Base-by-base conservation (phyloP, 2,329 filamentous ascomycete genomes). In the Sordariomycetes sp. region DNA sequence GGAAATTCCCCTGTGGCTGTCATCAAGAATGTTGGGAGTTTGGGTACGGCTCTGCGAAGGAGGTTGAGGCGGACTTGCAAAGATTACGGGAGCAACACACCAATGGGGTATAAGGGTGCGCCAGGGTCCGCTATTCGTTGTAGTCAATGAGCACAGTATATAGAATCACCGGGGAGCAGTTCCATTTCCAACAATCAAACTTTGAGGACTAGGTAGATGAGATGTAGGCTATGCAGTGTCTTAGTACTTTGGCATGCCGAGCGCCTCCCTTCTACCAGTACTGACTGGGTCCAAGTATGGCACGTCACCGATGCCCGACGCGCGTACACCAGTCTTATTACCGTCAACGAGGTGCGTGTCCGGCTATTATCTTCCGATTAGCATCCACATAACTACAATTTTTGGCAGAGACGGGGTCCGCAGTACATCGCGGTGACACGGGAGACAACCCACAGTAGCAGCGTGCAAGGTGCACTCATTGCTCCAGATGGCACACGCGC, bases 391-490 rank as follows among this genome's bases (percentile, higher is more conserved):
- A 4, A 3, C 22, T 42, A 59, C 55, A 25, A 57, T 52, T 22
- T 17, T 32, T 52, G 2, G 13, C 25, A 13, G 34, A 10, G 36
- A 15, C 39, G 32, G 56, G 24, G 32, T 10, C 8, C 50, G 63
- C 59, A 67, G 25, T 10, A 73, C n/a, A 62, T 1, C 68, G 71
- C 3, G 71, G 67, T 52, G 71, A 70, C 50, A 75, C n/a, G n/a
- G n/a, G n/a, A n/a, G 66, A 61, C 79, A 78, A 61, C 81, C 78
- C 13, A 72, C 73, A 0, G 63, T 74, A 69, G 57, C 68, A 69
- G 77, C 77, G 80, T 57, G 71, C 70, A 63, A 76, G 80, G 5
- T 79, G 71, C 13, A 82, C 77, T 62, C 82, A 78, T 0, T 75
- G 70, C 82, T 78, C 79, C 79, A 82, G 60, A 82, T 80, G 1